phyloP scores from a whole-genome alignment of 495 filamentous ascomycete genomes.

The Parmelia sp. region DNA sequence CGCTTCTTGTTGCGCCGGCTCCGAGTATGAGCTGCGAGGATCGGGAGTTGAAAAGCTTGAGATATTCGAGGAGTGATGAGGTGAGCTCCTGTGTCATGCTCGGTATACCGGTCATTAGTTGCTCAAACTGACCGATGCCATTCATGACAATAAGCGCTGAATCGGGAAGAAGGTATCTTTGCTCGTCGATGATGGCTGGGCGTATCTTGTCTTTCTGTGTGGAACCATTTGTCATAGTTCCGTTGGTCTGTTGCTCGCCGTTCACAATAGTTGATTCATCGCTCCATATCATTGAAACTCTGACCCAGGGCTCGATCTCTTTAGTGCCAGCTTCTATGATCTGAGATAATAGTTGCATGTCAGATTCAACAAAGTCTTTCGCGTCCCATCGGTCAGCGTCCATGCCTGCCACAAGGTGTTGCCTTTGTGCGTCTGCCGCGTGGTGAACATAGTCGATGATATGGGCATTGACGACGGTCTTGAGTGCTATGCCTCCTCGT shows the following conservation, averaged over 20 bases:
- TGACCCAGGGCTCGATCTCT: conserved; percentile 68
- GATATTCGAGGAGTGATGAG: conserved; percentile 60
- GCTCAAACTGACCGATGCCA: conserved; percentile 74
- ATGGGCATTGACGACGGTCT: conserved; percentile 83
- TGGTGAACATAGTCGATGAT: conserved; percentile 81
- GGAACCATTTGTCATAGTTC: conserved; percentile 42
- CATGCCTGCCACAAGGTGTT: conserved; percentile 74
- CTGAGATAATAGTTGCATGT: conserved; percentile 54
- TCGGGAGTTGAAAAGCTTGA: conserved; percentile 89
- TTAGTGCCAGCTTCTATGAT: conserved; percentile 75
- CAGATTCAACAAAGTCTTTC: conserved; percentile 69
- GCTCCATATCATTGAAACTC: conserved; percentile 64
- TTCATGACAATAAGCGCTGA: conserved; percentile 72
- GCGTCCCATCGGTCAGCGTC: conserved; percentile 88
- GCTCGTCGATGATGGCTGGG: conserved; percentile 73
- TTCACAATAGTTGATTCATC: conserved; percentile 32
- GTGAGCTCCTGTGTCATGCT: conserved; percentile 82
- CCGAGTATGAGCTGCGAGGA: conserved; percentile 91
- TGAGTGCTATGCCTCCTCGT: conserved; percentile 72
- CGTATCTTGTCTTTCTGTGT: conserved; percentile 59
- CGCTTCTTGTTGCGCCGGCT: conserved; percentile 84
- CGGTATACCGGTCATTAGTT: conserved; percentile 75
- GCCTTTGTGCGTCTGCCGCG: conserved; percentile 69
- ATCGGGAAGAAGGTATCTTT: conserved; percentile 77
- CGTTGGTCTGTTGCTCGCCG: conserved; percentile 27